Evolutionary conservation across 2,329 filamentous ascomycete genomes (phyloP).

Genomic region (Dactylellina haptotyla): DNA sequence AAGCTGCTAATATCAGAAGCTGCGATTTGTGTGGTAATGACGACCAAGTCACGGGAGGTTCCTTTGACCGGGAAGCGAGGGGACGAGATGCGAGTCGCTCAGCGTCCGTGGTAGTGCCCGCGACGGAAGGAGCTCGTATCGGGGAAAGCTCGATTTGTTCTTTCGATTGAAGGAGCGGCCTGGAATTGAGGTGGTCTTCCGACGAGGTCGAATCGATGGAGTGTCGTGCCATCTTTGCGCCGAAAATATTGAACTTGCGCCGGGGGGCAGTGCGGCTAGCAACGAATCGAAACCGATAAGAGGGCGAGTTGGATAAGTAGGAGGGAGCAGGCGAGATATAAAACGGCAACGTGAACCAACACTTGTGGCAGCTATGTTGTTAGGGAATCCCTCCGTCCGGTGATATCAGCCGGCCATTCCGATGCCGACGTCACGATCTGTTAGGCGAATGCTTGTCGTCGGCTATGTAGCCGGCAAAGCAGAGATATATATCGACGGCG

Average conservation of each 20-base stretch:
- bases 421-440: neutral
- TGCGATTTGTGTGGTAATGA: conserved; percentile 81
- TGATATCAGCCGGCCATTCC: conserved; percentile 12
- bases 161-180: neutral
- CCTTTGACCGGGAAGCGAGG: conserved; percentile 5
- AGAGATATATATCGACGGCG: no score
- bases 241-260: no score
- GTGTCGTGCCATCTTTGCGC: conserved; percentile 17
- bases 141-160: conserved; percentile 14
- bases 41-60: conserved; percentile 72
- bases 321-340: conserved; percentile 22
- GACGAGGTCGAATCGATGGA: conserved; percentile 12
- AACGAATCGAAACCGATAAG: neutral
- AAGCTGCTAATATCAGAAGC: conserved; percentile 78
- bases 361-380: neutral
- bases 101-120: neutral
- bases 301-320: no score
- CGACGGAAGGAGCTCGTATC: neutral
- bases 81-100: neutral
- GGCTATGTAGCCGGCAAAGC: no score
- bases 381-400: conserved; percentile 14
- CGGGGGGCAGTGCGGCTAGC: no score
- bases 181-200: neutral
- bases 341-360: neutral
- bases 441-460: no score